phyloP scores from a whole-genome alignment of 2,329 filamentous ascomycete species.

The Chrysosporium queenslandicum region DNA sequence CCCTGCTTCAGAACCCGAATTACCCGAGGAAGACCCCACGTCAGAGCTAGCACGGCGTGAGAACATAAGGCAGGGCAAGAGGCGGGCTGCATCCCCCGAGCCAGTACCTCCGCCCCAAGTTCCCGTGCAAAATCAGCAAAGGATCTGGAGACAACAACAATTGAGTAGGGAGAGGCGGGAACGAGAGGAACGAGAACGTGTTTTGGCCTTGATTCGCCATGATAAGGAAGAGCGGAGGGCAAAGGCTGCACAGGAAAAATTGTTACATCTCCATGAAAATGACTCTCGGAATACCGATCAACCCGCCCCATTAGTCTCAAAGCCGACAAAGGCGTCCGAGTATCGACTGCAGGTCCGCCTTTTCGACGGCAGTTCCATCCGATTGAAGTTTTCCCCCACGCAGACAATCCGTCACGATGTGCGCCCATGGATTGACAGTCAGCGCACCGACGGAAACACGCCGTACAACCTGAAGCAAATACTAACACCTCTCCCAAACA shows the following conservation, averaged over 20 bases:
- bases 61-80: conserved; percentile 21
- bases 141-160: conserved; percentile 45
- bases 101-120: background rate
- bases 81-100: conserved; percentile 4
- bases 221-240: conserved; percentile 61
- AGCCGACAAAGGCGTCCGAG: conserved; percentile 20
- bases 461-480: conserved; percentile 82
- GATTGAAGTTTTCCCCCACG: conserved; percentile 57
- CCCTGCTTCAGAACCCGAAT: background rate
- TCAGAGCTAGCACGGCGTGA: conserved; percentile 20
- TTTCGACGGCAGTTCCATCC: conserved; percentile 72
- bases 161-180: conserved; percentile 55
- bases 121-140: conserved; percentile 35
- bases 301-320: conserved; percentile 8
- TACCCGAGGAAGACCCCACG: conserved; percentile 13
- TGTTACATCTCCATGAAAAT: conserved; percentile 14
- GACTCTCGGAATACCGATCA: conserved; percentile 8
- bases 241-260: conserved; percentile 44
- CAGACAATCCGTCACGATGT: conserved; percentile 57
- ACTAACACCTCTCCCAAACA: conserved; percentile 65
- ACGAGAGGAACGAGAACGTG: conserved; percentile 57
- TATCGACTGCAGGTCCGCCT: conserved; percentile 68
- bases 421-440: conserved; percentile 64
- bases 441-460: conserved; percentile 45
- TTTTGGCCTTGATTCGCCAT: conserved; percentile 64